phyloP scores from a whole-genome alignment of 441 rosid genomes.

The Jatropha multifida region DNA sequence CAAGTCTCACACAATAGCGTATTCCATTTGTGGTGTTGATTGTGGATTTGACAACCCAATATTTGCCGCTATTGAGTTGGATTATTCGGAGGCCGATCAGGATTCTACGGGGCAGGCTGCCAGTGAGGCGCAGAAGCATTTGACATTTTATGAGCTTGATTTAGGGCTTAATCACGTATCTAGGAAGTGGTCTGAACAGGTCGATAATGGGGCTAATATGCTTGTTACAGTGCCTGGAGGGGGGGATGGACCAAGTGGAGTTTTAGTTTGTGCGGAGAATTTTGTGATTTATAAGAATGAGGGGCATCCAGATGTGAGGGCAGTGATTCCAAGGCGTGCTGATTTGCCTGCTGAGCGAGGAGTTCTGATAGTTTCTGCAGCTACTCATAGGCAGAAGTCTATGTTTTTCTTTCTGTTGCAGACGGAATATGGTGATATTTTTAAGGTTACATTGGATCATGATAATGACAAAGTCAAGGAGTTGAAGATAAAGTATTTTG shows the following conservation, averaged over 20 bases:
- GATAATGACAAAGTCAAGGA: constrained; percentile 69
- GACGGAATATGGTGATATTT: constrained; percentile 92
- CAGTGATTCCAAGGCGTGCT: constrained; percentile 87
- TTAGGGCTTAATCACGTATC: constrained; percentile 95
- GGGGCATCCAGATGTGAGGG: constrained; percentile 87
- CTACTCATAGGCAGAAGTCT: constrained; percentile 81
- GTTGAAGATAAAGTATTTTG: constrained; percentile 90
- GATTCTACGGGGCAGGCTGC: constrained; percentile 90
- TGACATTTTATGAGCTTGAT: constrained; percentile 94
- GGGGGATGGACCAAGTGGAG: constrained; percentile 96
- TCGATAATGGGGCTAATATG: constrained; percentile 92
- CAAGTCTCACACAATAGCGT: constrained; percentile 81
- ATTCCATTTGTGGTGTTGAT: constrained; percentile 86
- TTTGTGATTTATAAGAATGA: constrained; percentile 92
- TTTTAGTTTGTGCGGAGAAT: constrained; percentile 92
- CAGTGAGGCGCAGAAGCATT: constrained; percentile 87
- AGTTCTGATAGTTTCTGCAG: constrained; percentile 85
- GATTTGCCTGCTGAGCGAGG: constrained; percentile 94
- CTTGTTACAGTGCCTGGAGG: constrained; percentile 97
- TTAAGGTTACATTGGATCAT: constrained; percentile 82
- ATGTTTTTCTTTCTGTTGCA: constrained; percentile 94
- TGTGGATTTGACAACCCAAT: constrained; percentile 95
- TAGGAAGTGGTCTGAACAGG: constrained; percentile 92
- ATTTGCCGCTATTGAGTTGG: constrained; percentile 93
- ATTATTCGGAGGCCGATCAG: constrained; percentile 92